phyloP scores from a whole-genome alignment of 2,329 filamentous ascomycete species.

The Ceratocystis colombiana region DNA sequence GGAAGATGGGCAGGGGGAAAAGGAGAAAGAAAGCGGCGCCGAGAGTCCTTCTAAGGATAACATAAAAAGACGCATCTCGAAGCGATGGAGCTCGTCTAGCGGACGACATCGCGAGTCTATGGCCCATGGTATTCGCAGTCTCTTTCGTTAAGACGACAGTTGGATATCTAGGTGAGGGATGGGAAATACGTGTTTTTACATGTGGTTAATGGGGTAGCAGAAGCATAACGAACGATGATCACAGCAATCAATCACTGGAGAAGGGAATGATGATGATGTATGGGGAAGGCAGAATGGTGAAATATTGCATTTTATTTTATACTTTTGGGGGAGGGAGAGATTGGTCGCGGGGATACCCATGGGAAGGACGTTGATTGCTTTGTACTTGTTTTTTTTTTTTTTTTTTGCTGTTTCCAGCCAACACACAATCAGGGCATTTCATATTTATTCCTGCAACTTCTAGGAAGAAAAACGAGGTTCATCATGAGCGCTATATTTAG shows the following conservation, averaged over 20 bases:
- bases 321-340: neutral
- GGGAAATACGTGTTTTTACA: too few relatives aligned
- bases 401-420: neutral
- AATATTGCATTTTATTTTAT: neutral
- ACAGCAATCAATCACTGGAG: neutral
- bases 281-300: neutral
- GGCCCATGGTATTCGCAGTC: conserved; percentile 22
- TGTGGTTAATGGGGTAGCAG: neutral
- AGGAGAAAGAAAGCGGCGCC: neutral
- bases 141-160: conserved; percentile 20
- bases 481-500: neutral
- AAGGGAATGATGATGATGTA: neutral
- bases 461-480: neutral
- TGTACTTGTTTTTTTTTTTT: neutral
- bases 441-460: neutral
- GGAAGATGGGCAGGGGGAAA: neutral
- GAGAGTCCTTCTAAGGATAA: conserved; percentile 14
- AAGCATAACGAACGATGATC: neutral
- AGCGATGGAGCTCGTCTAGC: conserved; percentile 23
- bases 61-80: conserved; percentile 16
- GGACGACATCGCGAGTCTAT: conserved; percentile 23
- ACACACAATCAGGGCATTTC: neutral
- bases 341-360: conserved; percentile 2
- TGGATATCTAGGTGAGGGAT: neutral
- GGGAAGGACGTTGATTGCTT: neutral